Base-by-base conservation (phyloP, 2,329 filamentous ascomycete genomes). In the Ampelomyces quisqualis region DNA sequence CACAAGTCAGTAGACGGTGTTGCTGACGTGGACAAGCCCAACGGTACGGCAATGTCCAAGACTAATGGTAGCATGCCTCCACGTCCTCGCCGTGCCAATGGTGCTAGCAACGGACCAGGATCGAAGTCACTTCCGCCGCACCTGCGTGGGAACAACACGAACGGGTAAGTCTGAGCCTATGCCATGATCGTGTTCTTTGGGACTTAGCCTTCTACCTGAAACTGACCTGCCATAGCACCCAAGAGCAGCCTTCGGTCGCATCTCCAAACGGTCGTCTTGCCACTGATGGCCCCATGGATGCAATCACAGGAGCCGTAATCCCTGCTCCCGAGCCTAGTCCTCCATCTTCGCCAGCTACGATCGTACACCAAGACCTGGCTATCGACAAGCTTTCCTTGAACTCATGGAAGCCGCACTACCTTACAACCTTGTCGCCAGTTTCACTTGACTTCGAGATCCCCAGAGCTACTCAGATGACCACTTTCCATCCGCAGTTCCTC, bases 401-500 rank as follows among this genome's bases (percentile, higher is more conserved):
- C 14, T 13, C 28, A 7, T 74, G 70, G 70, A 57, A 56, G 32
- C 73, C 72, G 0, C 43, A 58, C 27, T 67, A 56, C 24, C 55
- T 74, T 19, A 60, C 52, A 14, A 54, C 51, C 1, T 55, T 75
- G n/a, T 33, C 49, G 2, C 22, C 53, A 0, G 46, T 67, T 4
- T 13, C 49, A 7, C 11, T 31, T 5, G 19, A 36, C 1, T 20
- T 35, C 10, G 36, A 43, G 5, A 58, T 70, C 27, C 66, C 66
- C 0, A 3, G 43, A 0, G 18, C 38, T 2, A 13, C 43, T 17
- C 35, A 51, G n/a, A 62, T 46, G 38, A 43, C 56, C 14, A 66
- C 64, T 10, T 75, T 75, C 51, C 53, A 58, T 7, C 60, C 51
- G 19, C 60, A 69, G 18, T 68, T 74, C 43, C 53, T 76, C 11